A percentile compares a stretch with the other conserved stretches of the same genome.
phyloP scores from a whole-genome alignment of 257 asterid species.

The Capsicum baccatum region DNA sequence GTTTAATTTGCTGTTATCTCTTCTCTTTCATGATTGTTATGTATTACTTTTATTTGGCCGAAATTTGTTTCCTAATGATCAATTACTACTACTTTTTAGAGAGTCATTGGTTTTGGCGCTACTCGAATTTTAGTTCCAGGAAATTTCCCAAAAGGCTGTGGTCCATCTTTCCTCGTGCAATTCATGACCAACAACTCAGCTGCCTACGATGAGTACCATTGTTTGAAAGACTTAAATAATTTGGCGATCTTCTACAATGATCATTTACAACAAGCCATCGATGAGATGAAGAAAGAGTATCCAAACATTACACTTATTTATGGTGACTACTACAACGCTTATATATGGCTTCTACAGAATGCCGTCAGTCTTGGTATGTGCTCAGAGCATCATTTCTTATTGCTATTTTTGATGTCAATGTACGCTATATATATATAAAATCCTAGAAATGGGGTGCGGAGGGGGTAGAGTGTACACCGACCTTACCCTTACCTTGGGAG shows the following conservation, averaged over 20 bases:
- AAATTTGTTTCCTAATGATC: not conserved
- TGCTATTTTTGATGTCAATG: not conserved
- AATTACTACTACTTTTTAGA: not conserved
- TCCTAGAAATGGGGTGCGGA: no score
- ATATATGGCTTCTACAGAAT: slow-evolving; percentile 23
- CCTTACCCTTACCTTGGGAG: no score
- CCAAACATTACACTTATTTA: not conserved
- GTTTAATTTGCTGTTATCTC: not conserved
- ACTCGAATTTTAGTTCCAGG: slow-evolving; percentile 17
- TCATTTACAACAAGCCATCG: not conserved
- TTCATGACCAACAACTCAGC: not conserved
- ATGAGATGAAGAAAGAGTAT: not conserved
- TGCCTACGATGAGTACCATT: slow-evolving; percentile 13
- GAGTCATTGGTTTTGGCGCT: not conserved
- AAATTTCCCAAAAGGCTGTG: slow-evolving; percentile 6
- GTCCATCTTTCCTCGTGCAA: not conserved
- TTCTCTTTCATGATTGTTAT: not conserved
- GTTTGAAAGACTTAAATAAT: slow-evolving; percentile 6
- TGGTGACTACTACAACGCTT: slow-evolving; percentile 31
- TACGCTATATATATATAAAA: no score
- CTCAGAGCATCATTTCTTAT: not conserved
- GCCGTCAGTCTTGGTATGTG: not conserved
- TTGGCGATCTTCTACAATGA: not conserved
- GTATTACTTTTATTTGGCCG: not conserved
- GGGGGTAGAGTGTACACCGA: no score